phyloP scores from a whole-genome alignment of 495 filamentous ascomycete species.

The Achaetomiella virescens region DNA sequence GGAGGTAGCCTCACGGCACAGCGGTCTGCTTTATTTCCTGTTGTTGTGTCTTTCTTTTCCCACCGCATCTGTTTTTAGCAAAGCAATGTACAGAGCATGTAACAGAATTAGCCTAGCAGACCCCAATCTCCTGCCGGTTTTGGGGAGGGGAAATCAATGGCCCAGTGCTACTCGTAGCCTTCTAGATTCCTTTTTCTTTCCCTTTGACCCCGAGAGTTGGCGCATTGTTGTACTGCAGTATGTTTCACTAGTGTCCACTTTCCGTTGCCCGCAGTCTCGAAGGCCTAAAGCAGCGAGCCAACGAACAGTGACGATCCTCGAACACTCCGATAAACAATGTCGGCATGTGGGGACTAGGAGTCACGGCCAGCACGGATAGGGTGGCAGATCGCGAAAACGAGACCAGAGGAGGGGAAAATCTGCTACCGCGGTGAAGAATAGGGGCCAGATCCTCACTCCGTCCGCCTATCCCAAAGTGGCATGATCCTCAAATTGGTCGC shows the following conservation, averaged over 20 bases:
- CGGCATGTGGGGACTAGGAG: too few relatives aligned
- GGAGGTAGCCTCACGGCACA: slow-evolving; percentile 6
- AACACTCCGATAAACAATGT: not conserved
- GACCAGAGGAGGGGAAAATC: not conserved
- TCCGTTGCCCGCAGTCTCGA: not conserved
- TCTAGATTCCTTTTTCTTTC: not conserved
- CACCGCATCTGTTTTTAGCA: not conserved
- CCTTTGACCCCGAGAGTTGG: not conserved
- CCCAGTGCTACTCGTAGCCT: not conserved
- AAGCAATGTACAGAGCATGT: not conserved
- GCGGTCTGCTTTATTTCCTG: not conserved
- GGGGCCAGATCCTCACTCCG: not conserved
- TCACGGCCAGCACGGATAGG: too few relatives aligned
- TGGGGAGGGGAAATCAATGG: not conserved
- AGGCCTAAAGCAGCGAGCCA: not conserved
- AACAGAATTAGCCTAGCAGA: not conserved
- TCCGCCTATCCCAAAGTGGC: not conserved
- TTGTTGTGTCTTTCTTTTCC: not conserved
- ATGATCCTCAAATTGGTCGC: slow-evolving; percentile 5
- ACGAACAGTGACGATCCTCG: not conserved
- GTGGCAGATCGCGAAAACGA: not conserved
- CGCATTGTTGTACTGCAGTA: not conserved
- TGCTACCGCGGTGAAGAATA: not conserved
- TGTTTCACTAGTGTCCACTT: not conserved
- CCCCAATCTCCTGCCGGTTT: not conserved